phyloP scores from a whole-genome alignment of 106 monocot species.

The Chionographis japonica region DNA sequence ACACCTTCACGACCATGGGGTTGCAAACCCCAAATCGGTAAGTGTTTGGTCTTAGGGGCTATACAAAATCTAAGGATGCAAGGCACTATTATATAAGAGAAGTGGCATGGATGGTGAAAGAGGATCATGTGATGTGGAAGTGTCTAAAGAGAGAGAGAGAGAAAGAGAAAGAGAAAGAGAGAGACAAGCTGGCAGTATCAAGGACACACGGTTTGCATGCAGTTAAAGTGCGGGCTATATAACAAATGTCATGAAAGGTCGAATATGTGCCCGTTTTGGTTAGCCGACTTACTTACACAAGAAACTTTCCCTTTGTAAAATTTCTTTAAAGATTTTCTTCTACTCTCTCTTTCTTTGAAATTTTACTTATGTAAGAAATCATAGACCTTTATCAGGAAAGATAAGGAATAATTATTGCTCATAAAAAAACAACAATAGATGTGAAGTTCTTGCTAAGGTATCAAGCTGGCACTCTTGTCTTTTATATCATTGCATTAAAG shows the following conservation, averaged over 20 bases:
- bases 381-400: neutral
- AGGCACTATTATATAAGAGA: neutral
- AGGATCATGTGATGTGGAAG: slow-evolving; percentile 5
- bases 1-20: too few species aligned
- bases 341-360: neutral
- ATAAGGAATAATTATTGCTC: neutral
- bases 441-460: neutral
- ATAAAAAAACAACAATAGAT: neutral
- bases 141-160: neutral
- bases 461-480: neutral
- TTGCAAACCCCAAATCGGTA: too few species aligned
- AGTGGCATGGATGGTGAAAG: neutral
- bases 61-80: too few species aligned
- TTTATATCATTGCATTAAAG: neutral
- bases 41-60: too few species aligned
- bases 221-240: neutral
- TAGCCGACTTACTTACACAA: neutral
- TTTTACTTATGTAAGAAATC: neutral
- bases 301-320: too few species aligned
- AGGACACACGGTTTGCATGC: slow-evolving; percentile 8
- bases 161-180: slow-evolving; percentile 1
- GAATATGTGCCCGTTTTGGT: neutral
- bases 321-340: too few species aligned
- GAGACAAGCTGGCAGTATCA: neutral
- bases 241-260: neutral